A percentile compares a stretch with the other conserved stretches of the same genome.
Conservation (phyloP, 2,329 filamentous ascomycete genomes). For the Aschersonia sp. region DNA sequence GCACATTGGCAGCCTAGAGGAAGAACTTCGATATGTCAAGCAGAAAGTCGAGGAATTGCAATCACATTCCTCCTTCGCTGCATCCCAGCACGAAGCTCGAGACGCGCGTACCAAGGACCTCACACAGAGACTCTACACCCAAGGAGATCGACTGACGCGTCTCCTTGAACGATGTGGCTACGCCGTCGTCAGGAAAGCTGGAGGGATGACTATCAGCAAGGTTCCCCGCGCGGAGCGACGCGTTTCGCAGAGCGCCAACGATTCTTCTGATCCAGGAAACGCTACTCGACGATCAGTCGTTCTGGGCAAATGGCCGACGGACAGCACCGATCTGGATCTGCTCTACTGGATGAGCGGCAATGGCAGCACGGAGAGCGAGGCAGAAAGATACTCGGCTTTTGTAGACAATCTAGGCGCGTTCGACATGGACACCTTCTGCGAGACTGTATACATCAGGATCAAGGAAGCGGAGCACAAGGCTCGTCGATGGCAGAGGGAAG, state of each 20-base stretch:
- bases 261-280: slow-evolving; percentile 40
- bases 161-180: slow-evolving; percentile 82
- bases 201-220: slow-evolving; percentile 62
- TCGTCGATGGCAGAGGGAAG: slow-evolving; percentile 85
- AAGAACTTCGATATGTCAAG: slow-evolving; percentile 56
- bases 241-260: slow-evolving; percentile 36
- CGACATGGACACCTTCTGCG: slow-evolving; percentile 70
- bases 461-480: slow-evolving; percentile 89
- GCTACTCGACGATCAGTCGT: slow-evolving; percentile 40
- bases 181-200: slow-evolving; percentile 59
- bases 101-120: slow-evolving; percentile 66
- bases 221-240: slow-evolving; percentile 42
- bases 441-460: slow-evolving; percentile 75
- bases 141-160: slow-evolving; percentile 70
- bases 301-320: slow-evolving; percentile 38
- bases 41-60: slow-evolving; percentile 46
- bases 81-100: slow-evolving; percentile 51
- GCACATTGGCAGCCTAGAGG: slow-evolving; percentile 60
- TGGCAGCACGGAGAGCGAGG: slow-evolving; percentile 46
- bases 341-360: slow-evolving; percentile 70
- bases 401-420: slow-evolving; percentile 62
- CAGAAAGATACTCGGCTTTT: slow-evolving; percentile 60
- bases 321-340: slow-evolving; percentile 54
- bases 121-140: slow-evolving; percentile 66
- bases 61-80: slow-evolving; percentile 32